These are phyloP conservation scores for Xylaria longipes DNA, from an alignment of 495 filamentous ascomycete species.

Conservation along the genomic window DNA sequence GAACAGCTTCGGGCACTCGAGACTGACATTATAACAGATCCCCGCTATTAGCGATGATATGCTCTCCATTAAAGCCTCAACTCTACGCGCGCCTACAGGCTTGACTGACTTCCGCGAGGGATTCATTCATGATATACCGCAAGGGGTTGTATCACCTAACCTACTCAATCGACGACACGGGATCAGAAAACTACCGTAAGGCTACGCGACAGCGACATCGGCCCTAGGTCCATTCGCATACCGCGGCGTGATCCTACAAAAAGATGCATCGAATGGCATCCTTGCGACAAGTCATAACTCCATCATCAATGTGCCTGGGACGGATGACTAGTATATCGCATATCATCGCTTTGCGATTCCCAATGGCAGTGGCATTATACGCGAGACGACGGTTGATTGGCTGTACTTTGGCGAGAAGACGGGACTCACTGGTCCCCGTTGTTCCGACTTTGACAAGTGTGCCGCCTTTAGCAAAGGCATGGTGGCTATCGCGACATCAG, in stretches of 20 bases:
- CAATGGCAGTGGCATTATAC: slow-evolving; percentile 22
- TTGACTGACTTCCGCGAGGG: slow-evolving; percentile 29
- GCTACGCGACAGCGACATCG: slow-evolving; percentile 28
- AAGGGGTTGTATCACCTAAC: slow-evolving; percentile 30
- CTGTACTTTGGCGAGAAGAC: slow-evolving; percentile 26
- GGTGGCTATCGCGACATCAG: background rate
- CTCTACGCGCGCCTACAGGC: slow-evolving; percentile 8
- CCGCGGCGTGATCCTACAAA: slow-evolving; percentile 29
- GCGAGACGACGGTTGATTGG: slow-evolving; percentile 30
- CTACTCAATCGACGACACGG: slow-evolving; percentile 32
- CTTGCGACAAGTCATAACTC: slow-evolving; percentile 30
- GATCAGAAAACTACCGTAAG: slow-evolving; percentile 29
- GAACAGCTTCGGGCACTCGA: background rate
- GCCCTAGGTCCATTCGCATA: slow-evolving; percentile 28
- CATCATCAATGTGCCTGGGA: slow-evolving; percentile 29
- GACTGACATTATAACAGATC: background rate
- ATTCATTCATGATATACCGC: slow-evolving; percentile 26
- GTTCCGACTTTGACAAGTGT: slow-evolving; percentile 26
- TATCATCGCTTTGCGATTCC: slow-evolving; percentile 32
- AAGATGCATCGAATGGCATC: slow-evolving; percentile 26
- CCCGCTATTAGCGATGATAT: slow-evolving; percentile 30
- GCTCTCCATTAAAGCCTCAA: slow-evolving; percentile 25
- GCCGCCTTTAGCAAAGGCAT: slow-evolving; percentile 1
- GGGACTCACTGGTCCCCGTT: slow-evolving; percentile 22
- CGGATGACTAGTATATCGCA: slow-evolving; percentile 33